Evolutionary conservation across 768 basidiomycete species (phyloP), one percentile per base, ranked within the genome.

Genomic region (Clavulina sp.): DNA sequence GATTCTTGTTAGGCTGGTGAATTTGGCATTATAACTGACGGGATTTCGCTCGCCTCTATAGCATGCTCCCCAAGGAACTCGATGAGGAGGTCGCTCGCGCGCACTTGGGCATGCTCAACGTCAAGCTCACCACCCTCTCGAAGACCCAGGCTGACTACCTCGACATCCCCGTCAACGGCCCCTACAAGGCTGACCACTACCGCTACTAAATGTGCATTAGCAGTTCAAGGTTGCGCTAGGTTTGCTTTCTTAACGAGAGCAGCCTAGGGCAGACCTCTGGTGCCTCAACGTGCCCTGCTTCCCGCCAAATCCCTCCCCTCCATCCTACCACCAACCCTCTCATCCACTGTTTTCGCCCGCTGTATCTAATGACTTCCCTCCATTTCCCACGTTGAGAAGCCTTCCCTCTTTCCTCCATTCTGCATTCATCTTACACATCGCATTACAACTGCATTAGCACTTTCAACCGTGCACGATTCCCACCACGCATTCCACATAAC

Each of bases 61-160:
- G 64, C 76, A 92, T 97, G 70, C 75, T 99, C 48, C 95, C 93
- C 58, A 99, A 99, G 75, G 81, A 87, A 56, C 83, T 99, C 58
- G 95, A 99, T 61, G 95, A 99, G 74, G 92, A 96, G 69, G 95
- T 99, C 59, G 95, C 95, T 41, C 86, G 92, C 59, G 89, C 95
- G 48, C 95, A 99, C 69, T 73, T 96, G 53, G 74, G 73, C 48
- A 81, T 85, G 63, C 75, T 97, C 61, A 88, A 86, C 64, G 87
- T 99, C 72, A 89, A 92, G 73, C 76, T 99, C 67, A 93, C 91
- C 41, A 69, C 70, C 56, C 73, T 89, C 57, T 69, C 72, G 24
- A 33, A 73, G 9, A 74, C 73, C 56, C 95, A 99, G 70, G 77
- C 91, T 59, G 68, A 70, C 44, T 99, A 99, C 75, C 78, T 97